Evolutionary conservation across 1,139 yeast genomes (phyloP), one percentile per base, ranked within the genome.

Genomic region (Yamadazyma dushanensis): DNA sequence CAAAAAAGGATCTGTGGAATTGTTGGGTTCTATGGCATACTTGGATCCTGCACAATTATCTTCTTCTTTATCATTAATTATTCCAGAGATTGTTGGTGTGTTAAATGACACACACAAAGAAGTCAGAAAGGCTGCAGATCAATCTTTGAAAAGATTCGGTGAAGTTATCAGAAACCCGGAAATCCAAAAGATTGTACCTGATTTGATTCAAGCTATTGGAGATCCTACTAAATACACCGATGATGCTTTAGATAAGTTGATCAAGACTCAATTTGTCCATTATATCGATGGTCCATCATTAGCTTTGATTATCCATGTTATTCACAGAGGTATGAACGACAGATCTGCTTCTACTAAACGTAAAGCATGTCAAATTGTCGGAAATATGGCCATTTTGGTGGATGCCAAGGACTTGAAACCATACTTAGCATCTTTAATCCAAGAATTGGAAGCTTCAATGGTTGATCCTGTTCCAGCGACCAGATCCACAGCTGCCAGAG

Each of bases 391-490:
- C 2, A 88, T 92, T 59, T 73, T 94, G 51, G 96, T 95, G 16
- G 97, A 90, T 50, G 73, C 88, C 16, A 80, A 77, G 47, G 98
- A 94, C 57, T 72, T 94, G 44, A 66, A 79, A 41, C 97, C 97
- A 18, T 92, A 94, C 61, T 70, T 94, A 51, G 75, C 79, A 17
- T 76, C 80, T 33, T 70, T 94, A 50, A 83, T 90, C 31, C 74
- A 78, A 10, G 97, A 89, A 51, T 76, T 94, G 41, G 96, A 92
- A 57, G 71, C 76, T 29, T 96, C 97, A 2, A 90, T 94, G 96
- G 97, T 94, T 38, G 99, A 94, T 54, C 98, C 98, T 1, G 98
- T 94, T 34, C 96, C 98, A 24, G 87, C 84, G 29, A 92, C 98
- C 0, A 80, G 98, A 59, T 94, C 97, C 2, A 94, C 97, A 23